phyloP scores from a whole-genome alignment of 2,329 filamentous ascomycete species.

The Verticillium nubilum region DNA sequence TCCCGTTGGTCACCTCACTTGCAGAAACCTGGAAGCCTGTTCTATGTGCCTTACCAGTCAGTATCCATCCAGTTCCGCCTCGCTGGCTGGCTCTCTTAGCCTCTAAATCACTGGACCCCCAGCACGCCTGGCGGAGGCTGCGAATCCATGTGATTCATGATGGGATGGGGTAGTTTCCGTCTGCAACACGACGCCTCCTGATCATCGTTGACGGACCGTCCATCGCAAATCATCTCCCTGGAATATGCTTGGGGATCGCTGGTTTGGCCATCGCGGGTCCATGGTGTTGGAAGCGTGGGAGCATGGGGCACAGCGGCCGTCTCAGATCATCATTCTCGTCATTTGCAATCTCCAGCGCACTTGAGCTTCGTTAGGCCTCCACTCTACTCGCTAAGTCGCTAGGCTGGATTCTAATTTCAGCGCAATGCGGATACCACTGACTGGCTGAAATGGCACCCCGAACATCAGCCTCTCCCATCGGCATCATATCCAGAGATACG shows the following conservation, averaged over 20 bases:
- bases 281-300: neutral
- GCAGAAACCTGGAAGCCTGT: neutral
- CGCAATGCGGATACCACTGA: neutral
- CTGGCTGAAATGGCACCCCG: neutral
- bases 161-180: neutral
- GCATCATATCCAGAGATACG: too few relatives aligned
- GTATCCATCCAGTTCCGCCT: neutral
- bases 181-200: neutral
- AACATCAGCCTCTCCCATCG: neutral
- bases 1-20: neutral
- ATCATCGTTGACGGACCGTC: neutral
- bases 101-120: too few relatives aligned
- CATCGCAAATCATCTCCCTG: neutral
- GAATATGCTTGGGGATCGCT: neutral
- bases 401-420: neutral
- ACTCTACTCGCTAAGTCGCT: neutral
- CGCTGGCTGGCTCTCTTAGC: neutral
- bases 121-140: too few relatives aligned
- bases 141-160: neutral
- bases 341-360: neutral
- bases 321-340: conserved; percentile 1
- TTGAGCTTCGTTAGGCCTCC: neutral
- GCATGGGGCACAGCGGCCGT: neutral
- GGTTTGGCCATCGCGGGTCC: neutral
- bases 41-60: neutral